Evolutionary conservation across 495 filamentous ascomycete species (phyloP), one percentile per base, ranked within the genome.

Genomic region (Pyrenula massariospora): DNA sequence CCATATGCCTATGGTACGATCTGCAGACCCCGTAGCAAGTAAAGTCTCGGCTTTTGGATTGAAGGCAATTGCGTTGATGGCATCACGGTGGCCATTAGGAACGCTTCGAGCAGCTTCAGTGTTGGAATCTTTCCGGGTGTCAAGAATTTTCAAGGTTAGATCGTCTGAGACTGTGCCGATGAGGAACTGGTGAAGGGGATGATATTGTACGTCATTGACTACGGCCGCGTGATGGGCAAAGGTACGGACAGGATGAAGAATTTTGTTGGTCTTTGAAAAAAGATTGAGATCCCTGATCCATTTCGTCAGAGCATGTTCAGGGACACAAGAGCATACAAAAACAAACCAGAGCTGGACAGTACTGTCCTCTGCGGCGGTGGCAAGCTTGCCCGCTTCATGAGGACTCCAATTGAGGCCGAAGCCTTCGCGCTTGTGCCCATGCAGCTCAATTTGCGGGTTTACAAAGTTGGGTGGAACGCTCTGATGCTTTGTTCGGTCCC

Each of bases 141-240:
- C 94, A 54, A 97, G 76, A 54, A 99, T 87, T 67, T 95, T 87
- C 47, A 97, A 80, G 2, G 88, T 96, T 57, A 92, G 78, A 64
- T 99, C 94, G 66, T 99, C 94, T 21, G 94, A 97, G 1, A 95
- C 93, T 15, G 87, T 91, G 56, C 90, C 94, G 55, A 98, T 89
- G 56, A 94, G 81, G 54, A 82, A 82, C 42, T 80, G 79, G 56
- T 89, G 86, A 52, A 89, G 73, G 23, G 92, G 91, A 65, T 96
- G 91, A 66, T 95, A 84, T 69, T 96, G 87, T 42, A 99, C 93
- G 63, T 97, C 94, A 63, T 97, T 97, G 62, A 99, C 94, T 47
- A 91, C 88, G 2, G 93, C 84, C 23, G 75, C 82, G 66, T 97
- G 94, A 56, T 96, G 87, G 0, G 84, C 94, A 69, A 89, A 99